A percentile compares a stretch with the other conserved stretches of the same genome.
phyloP scores from a whole-genome alignment of 768 basidiomycete genomes.

The Suillus alpinus region DNA sequence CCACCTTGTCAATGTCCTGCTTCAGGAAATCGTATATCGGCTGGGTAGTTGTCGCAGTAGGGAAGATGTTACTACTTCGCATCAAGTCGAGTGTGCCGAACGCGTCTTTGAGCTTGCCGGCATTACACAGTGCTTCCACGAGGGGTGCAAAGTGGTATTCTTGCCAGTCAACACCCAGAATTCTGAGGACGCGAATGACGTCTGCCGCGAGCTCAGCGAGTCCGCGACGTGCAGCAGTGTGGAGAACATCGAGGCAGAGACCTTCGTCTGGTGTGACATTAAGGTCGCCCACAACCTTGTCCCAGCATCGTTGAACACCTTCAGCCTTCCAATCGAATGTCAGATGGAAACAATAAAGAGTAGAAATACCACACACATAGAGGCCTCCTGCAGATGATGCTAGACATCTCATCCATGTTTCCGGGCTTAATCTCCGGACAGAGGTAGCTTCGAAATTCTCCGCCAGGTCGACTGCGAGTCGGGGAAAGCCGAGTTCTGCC shows the following conservation, averaged over 20 bases:
- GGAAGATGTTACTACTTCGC: slow-evolving; percentile 49
- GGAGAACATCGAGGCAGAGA: slow-evolving; percentile 62
- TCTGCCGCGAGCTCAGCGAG: slow-evolving; percentile 65
- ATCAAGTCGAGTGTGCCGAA: slow-evolving; percentile 58
- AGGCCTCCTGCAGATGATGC: slow-evolving; percentile 58
- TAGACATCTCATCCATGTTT: slow-evolving; percentile 68
- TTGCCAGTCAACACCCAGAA: slow-evolving; percentile 44
- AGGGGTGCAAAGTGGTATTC: slow-evolving; percentile 80
- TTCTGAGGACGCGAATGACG: slow-evolving; percentile 55
- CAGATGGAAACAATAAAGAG: not conserved
- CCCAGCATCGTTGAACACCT: slow-evolving; percentile 65
- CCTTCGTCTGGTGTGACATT: slow-evolving; percentile 72
- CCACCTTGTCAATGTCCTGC: slow-evolving; percentile 50
- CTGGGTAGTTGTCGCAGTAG: slow-evolving; percentile 48
- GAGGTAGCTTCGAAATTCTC: slow-evolving; percentile 55
- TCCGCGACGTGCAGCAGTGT: slow-evolving; percentile 74
- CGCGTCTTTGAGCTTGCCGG: slow-evolving; percentile 58
- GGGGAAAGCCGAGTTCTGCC: slow-evolving; percentile 51
- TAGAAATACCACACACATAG: slow-evolving; percentile 55
- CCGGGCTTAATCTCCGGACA: slow-evolving; percentile 48
- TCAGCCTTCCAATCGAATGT: slow-evolving; percentile 46
- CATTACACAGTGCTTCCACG: slow-evolving; percentile 67
- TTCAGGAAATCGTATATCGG: slow-evolving; percentile 52
- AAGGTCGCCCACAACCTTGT: slow-evolving; percentile 49
- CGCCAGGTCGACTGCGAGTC: slow-evolving; percentile 72